phyloP scores from a whole-genome alignment of 2,329 filamentous ascomycete species.

The Aspergillus sp. region DNA sequence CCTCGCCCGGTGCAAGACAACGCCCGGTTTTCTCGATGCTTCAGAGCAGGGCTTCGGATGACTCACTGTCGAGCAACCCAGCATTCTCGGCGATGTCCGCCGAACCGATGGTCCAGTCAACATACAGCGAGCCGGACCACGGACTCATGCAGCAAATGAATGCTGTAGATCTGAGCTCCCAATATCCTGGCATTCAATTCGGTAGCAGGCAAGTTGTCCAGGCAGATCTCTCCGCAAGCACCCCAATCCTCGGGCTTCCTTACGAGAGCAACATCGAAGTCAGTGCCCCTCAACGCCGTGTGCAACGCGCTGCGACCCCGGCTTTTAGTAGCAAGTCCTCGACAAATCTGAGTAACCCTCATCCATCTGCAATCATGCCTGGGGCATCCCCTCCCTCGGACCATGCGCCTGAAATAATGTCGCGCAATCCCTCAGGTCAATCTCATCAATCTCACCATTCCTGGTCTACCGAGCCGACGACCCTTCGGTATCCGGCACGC shows the following conservation, averaged over 20 bases:
- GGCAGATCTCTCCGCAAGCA: constrained; percentile 27
- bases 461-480: constrained; percentile 37
- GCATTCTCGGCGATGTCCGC: constrained; percentile 30
- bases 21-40: constrained; percentile 13
- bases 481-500: constrained; percentile 18
- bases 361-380: constrained; percentile 38
- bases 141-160: constrained; percentile 20
- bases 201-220: constrained; percentile 13
- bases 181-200: constrained; percentile 23
- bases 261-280: constrained; percentile 37
- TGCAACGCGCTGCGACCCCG: constrained; percentile 11
- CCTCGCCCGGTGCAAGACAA: constrained; percentile 16
- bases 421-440: constrained; percentile 32
- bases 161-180: constrained; percentile 19
- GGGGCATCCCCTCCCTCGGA: constrained; percentile 33
- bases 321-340: constrained; percentile 13
- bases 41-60: constrained; percentile 30
- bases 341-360: constrained; percentile 16
- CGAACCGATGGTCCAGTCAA: constrained; percentile 30
- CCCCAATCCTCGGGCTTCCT: constrained; percentile 28
- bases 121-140: constrained; percentile 33
- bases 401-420: constrained; percentile 30
- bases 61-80: constrained; percentile 29
- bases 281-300: constrained; percentile 23
- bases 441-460: constrained; percentile 38